Percentiles rank a stretch among this genome's conserved stretches.
Conservation (phyloP, 2,329 filamentous ascomycete genomes). For the Aspergillus chevalieri region DNA sequence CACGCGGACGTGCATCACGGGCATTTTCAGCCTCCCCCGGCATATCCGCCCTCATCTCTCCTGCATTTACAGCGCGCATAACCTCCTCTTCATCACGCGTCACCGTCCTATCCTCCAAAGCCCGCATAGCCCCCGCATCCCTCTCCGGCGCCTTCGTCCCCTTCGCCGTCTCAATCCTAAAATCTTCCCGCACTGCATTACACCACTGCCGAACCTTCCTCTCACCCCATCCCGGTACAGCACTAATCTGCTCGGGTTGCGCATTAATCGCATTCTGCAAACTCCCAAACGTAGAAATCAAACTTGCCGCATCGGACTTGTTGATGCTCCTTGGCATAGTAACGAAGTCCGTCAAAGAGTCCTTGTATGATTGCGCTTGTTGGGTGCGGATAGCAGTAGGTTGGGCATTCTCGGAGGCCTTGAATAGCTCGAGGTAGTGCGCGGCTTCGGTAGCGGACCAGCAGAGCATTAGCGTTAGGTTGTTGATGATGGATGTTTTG, state of each 20-base stretch:
- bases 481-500: conserved; percentile 88
- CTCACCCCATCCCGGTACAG: conserved; percentile 90
- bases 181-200: conserved; percentile 74
- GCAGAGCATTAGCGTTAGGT: conserved; percentile 83
- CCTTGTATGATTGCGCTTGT: conserved; percentile 75
- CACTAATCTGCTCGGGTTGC: conserved; percentile 72
- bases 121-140: conserved; percentile 19
- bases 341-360: conserved; percentile 85
- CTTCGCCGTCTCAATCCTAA: conserved; percentile 67
- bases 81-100: conserved; percentile 42
- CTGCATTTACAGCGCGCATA: conserved; percentile 31
- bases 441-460: conserved; percentile 94
- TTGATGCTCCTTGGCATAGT: conserved; percentile 86
- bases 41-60: conserved; percentile 16
- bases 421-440: conserved; percentile 90
- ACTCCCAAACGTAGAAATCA: conserved; percentile 90
- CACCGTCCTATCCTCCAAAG: conserved; percentile 17
- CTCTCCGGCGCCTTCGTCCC: conserved; percentile 42
- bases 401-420: conserved; percentile 85
- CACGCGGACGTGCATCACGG: conserved; percentile 4
- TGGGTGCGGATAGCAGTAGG: conserved; percentile 75
- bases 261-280: conserved; percentile 82
- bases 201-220: conserved; percentile 89
- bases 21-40: conserved; percentile 11
- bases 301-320: conserved; percentile 83